These are phyloP conservation scores for Bipolaris bicolor DNA, from an alignment of 2,329 filamentous ascomycete species.

Conservation along the genomic window DNA sequence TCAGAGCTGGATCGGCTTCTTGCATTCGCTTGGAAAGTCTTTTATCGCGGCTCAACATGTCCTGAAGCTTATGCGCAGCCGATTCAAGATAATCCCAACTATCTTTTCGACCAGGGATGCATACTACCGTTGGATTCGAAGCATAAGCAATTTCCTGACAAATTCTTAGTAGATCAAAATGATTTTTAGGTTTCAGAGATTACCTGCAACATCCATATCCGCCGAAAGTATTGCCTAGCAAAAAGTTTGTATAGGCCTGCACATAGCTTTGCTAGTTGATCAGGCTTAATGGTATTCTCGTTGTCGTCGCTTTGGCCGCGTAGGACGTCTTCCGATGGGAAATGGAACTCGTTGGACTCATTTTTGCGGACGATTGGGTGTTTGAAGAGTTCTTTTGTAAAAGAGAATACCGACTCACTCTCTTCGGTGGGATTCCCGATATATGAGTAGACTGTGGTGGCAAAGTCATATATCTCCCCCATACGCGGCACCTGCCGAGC, in stretches of 20 bases:
- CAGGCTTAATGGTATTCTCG: background rate
- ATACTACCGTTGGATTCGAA: background rate
- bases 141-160: background rate
- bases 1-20: background rate
- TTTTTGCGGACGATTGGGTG: background rate
- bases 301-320: background rate
- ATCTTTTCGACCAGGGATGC: background rate
- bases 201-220: background rate
- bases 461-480: background rate
- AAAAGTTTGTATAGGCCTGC: background rate
- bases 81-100: background rate
- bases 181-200: background rate
- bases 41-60: background rate
- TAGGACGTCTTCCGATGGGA: background rate
- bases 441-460: background rate
- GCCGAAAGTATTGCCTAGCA: background rate
- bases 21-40: background rate
- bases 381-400: background rate
- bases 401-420: background rate
- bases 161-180: background rate
- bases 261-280: background rate
- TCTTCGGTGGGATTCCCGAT: background rate
- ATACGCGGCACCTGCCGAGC: background rate
- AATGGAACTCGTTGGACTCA: background rate
- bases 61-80: background rate